Conservation (phyloP, 2,329 filamentous ascomycete genomes). For the Cucurbitaria berberidis region DNA sequence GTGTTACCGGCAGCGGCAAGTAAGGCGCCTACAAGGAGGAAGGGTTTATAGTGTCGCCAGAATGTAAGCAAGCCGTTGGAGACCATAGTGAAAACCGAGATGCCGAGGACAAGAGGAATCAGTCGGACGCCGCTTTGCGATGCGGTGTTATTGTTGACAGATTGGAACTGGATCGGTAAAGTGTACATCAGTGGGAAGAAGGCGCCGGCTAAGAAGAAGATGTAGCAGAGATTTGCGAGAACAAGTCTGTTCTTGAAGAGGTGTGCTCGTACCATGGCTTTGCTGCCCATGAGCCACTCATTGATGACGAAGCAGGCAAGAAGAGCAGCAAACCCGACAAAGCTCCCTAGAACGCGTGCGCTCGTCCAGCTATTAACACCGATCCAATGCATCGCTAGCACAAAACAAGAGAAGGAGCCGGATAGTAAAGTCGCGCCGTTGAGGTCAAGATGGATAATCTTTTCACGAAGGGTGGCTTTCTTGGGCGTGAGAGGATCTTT, state of each 20-base stretch:
- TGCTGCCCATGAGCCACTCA: conserved; percentile 33
- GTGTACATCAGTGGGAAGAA: conserved; percentile 40
- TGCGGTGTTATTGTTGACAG: conserved; percentile 30
- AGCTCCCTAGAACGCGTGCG: conserved; percentile 54
- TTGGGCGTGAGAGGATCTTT: conserved; percentile 18
- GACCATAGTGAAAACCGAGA: conserved; percentile 36
- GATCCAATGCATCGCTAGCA: conserved; percentile 38
- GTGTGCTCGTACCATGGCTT: conserved; percentile 36
- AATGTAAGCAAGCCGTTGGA: conserved; percentile 33
- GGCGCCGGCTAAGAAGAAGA: conserved; percentile 33
- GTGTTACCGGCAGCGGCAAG: conserved; percentile 25
- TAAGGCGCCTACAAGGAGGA: conserved; percentile 45
- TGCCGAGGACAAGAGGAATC: conserved; percentile 36
- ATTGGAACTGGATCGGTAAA: conserved; percentile 39
- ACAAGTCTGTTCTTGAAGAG: conserved; percentile 28
- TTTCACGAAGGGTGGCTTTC: conserved; percentile 18
- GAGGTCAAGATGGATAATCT: conserved; percentile 33
- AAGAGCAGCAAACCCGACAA: conserved; percentile 55
- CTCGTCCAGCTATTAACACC: conserved; percentile 52
- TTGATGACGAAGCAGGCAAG: conserved; percentile 51
- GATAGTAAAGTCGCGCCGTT: conserved; percentile 27
- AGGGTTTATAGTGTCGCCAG: conserved; percentile 52
- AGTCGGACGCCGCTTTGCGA: conserved; percentile 35
- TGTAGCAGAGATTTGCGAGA: conserved; percentile 21
- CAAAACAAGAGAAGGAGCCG: conserved; percentile 30